Conservation (phyloP, 192 early-diverging fungal species). For the Linnemannia schmuckeri region DNA sequence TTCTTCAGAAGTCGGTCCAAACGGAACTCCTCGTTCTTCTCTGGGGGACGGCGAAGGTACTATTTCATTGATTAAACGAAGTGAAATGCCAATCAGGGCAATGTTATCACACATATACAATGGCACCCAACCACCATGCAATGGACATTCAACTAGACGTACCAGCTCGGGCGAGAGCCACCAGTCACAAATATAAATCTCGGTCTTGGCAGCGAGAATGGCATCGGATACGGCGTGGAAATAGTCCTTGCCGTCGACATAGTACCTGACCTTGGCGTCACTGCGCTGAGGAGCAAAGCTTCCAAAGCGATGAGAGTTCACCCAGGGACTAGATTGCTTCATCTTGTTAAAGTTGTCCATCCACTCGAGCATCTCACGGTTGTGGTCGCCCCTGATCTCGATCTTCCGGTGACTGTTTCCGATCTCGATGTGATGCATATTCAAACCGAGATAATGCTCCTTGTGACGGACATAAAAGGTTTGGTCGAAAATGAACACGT, state of each 20-base stretch:
- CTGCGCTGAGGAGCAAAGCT: constrained; percentile 84
- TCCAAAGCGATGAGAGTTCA: constrained; percentile 73
- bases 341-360: constrained; percentile 71
- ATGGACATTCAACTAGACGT: constrained; percentile 11
- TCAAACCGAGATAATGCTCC: constrained; percentile 54
- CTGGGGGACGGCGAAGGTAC: constrained; percentile 83
- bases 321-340: constrained; percentile 72
- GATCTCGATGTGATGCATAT: constrained; percentile 72
- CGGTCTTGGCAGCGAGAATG: constrained; percentile 73
- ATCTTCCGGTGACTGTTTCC: constrained; percentile 73
- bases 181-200: constrained; percentile 88
- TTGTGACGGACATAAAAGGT: constrained; percentile 50
- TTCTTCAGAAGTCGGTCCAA: constrained; percentile 81
- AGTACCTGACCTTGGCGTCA: constrained; percentile 78
- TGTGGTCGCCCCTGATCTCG: constrained; percentile 76
- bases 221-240: constrained; percentile 85
- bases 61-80: constrained; percentile 7
- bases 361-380: constrained; percentile 78
- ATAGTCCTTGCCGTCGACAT: constrained; percentile 85
- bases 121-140: not conserved
- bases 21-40: constrained; percentile 81
- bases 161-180: constrained; percentile 93
- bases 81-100: not conserved
- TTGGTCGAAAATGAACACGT: constrained; percentile 67
- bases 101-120: not conserved